Evolutionary conservation across 1,139 yeast genomes (phyloP), one percentile per base, ranked within the genome.

Genomic region (Suhomyces ambrosiae): DNA sequence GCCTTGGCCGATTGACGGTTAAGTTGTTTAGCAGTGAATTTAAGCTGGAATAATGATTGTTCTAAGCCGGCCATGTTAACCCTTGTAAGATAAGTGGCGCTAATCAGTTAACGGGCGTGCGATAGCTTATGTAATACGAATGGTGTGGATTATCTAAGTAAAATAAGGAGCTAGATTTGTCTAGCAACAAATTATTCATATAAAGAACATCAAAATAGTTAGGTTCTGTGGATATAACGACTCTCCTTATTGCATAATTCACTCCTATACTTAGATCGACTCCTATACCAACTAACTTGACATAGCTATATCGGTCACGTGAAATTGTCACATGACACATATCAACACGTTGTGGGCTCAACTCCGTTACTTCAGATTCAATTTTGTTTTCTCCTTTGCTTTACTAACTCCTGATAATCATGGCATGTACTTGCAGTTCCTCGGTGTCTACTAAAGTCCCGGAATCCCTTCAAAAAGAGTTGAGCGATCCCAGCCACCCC

Each of bases 1-100:
- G 97, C 92, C 58, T 85, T 86, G 23, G 82, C 74, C 2, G 97
- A 92, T 63, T 94, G 98, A 55, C 90, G 76, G 54, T 81, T 86
- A 42, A 94, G 75, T 68, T 86, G 96, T 61, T 92, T 94, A 3
- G 97, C 94, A 2, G 98, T 92, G 63, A 92, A 92, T 70, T 86
- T 71, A 39, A 71, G 59, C 48, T 71, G 77, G 44, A 71, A 71
- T 38, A 65, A 54, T 28, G 76, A 68, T 52, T 71, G 74, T 53
- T 71, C 77, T 49, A 71, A 60, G 16, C 76, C 76, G 16, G 77
- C 63, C 77, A 71, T 71, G 11, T 18, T 6, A 6, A 5, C 21
- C 21, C 8, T 18, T 18, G 8, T 18, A 6, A 6, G 5, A 8
- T 5, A 18, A 18, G 21, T 18, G 21, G 21, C 21, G n/a, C n/a